Conservation (phyloP, 768 basidiomycete genomes). For the Pleurotus tuber-regium region DNA sequence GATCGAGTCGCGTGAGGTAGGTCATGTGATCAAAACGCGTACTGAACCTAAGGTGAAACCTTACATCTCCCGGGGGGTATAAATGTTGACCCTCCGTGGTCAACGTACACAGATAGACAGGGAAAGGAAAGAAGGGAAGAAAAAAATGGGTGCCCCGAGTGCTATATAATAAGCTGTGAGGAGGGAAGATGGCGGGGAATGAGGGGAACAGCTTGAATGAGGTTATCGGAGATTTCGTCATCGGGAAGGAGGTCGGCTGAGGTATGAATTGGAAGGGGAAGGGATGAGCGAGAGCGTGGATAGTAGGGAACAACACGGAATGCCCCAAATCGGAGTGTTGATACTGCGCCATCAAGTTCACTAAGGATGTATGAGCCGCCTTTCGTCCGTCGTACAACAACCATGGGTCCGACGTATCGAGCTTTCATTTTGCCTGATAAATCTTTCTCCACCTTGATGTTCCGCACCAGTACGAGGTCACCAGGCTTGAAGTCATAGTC, state of each 20-base stretch:
- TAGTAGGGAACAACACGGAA: conserved; percentile 27
- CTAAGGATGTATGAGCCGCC: conserved; percentile 29
- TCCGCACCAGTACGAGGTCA: conserved; percentile 30
- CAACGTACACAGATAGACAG: neutral
- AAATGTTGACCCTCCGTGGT: neutral
- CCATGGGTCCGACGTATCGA: conserved; percentile 35
- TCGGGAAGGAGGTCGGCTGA: neutral
- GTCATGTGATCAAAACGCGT: neutral
- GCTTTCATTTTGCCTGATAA: conserved; percentile 28
- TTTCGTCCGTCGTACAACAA: conserved; percentile 24
- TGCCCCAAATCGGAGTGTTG: conserved; percentile 20
- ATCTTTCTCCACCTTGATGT: conserved; percentile 27
- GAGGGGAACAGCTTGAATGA: neutral
- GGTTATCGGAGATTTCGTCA: neutral
- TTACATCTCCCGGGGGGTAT: neutral
- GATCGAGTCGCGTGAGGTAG: neutral
- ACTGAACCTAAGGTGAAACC: neutral
- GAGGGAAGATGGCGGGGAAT: neutral
- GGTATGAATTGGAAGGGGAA: neutral
- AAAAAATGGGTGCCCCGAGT: neutral
- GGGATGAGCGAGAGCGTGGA: conserved; percentile 6
- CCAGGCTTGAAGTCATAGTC: conserved; percentile 25
- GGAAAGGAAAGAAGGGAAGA: neutral
- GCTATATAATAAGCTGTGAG: neutral
- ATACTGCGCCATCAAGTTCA: conserved; percentile 28